These are phyloP conservation scores for Aphanocladium album DNA, from an alignment of 2,329 filamentous ascomycete genomes.

Conservation along the genomic window DNA sequence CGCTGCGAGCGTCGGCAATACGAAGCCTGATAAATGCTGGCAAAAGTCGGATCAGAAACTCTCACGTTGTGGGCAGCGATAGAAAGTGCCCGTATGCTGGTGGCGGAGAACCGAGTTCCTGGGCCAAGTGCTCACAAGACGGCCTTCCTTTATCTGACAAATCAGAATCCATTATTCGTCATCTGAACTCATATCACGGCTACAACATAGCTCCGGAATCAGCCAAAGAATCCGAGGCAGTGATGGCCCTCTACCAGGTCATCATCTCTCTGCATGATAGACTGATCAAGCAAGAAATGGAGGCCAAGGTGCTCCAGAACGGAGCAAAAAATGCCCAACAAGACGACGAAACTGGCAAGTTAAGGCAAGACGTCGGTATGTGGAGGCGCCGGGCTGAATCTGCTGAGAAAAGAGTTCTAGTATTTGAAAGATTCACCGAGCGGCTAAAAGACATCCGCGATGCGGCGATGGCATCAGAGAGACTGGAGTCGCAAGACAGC, in stretches of 20 bases:
- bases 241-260: not conserved
- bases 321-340: not conserved
- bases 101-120: not conserved
- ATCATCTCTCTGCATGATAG: slow-evolving; percentile 8
- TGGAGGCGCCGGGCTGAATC: slow-evolving; percentile 54
- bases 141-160: not conserved
- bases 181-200: slow-evolving; percentile 1
- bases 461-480: slow-evolving; percentile 13
- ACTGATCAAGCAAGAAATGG: not conserved
- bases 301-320: not conserved
- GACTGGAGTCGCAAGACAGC: not conserved
- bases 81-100: not conserved
- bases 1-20: slow-evolving; percentile 9
- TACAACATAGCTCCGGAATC: not conserved
- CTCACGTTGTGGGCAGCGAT: not conserved
- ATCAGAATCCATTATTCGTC: slow-evolving; percentile 1
- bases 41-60: slow-evolving; percentile 2
- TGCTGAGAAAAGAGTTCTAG: slow-evolving; percentile 48
- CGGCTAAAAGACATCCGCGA: slow-evolving; percentile 29
- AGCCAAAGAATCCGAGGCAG: not conserved
- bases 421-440: slow-evolving; percentile 40
- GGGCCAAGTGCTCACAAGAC: slow-evolving; percentile 4
- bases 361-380: slow-evolving; percentile 26
- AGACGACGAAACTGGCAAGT: not conserved
- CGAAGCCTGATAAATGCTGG: slow-evolving; percentile 8